Evolutionary conservation across 805 yeast genomes (phyloP), one percentile per base, ranked within the genome.

Genomic region (Torulaspora franciscae): DNA sequence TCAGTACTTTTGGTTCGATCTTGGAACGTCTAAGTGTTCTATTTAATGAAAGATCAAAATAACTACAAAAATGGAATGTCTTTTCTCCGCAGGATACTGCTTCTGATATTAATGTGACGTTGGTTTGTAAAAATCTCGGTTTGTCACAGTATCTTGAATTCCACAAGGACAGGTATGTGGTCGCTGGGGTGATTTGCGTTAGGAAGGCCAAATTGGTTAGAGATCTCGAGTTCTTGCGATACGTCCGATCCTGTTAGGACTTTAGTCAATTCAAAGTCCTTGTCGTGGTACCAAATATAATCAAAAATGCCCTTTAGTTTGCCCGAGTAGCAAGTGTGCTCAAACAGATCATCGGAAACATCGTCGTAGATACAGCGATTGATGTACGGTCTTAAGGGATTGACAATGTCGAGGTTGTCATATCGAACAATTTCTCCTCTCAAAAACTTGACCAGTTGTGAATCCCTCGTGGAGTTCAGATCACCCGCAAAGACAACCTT

Each of bases 131-230:
- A 7, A 6, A 7, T 9, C 23, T 7, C 4, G 9, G 19, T n/a
- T 26, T 19, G 40, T 45, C 46, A 48, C 24, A 59, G 43, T 23
- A 64, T 48, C 38, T 68, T 50, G 56, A 73, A 47, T 54, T 70
- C 66, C 43, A 68, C 59, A 6, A 68, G 61, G 23, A 72, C 54
- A 9, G 76, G 76, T 7, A 71, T 71, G 49, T 71, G 76, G 45
- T 78, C 82, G 42, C 81, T 80, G 3, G 86, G 85, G 50, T 76
- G 80, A 14, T 73, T 73, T 33, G 59, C 64, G 49, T 80, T 80
- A 0, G 85, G 86, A 40, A 79, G 68, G 0, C 83, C 77, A 33
- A 50, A 48, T 41, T 62, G 60, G 10, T 55, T 44, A 7, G 43
- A 30, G 1, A 23, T 23, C 6, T 41, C 35, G 24, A 64, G 43